A percentile compares a stretch with the other conserved stretches of the same genome.
Conservation (phyloP, 257 asterid species). For the Capsicum rhomboideum region DNA sequence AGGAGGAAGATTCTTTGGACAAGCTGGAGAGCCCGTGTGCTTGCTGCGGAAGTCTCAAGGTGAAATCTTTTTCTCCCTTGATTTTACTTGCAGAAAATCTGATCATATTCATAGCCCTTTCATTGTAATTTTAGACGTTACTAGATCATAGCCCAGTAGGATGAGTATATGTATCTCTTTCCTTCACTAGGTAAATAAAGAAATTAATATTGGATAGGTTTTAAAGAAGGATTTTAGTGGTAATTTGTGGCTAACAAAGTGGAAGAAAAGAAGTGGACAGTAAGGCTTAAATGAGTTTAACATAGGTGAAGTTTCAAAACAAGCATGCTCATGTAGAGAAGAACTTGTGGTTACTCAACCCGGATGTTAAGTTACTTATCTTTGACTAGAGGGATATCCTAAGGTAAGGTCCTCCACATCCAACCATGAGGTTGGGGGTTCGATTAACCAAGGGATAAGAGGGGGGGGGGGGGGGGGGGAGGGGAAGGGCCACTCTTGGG, state of each 20-base stretch:
- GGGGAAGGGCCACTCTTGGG: neutral
- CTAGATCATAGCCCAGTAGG: no score
- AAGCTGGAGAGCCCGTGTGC: constrained; percentile 91
- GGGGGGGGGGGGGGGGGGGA: no score
- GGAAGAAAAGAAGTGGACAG: neutral
- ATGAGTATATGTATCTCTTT: neutral
- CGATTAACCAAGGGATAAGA: neutral
- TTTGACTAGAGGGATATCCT: neutral
- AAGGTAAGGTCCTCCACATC: neutral
- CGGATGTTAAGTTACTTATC: neutral
- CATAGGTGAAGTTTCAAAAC: neutral
- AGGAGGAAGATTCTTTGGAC: constrained; percentile 79
- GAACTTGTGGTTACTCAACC: neutral
- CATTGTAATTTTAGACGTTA: no score
- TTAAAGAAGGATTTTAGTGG: neutral
- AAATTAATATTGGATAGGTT: neutral
- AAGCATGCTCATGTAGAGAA: neutral
- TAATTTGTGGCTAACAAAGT: neutral
- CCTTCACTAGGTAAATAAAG: neutral
- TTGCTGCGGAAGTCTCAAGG: constrained; percentile 97
- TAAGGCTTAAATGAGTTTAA: neutral
- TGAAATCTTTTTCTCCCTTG: neutral
- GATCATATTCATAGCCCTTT: neutral
- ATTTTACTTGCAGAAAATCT: neutral
- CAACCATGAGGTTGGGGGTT: neutral